Evolutionary conservation across 140 eudicot species (phyloP).

Genomic region (Anethum foeniculum): DNA sequence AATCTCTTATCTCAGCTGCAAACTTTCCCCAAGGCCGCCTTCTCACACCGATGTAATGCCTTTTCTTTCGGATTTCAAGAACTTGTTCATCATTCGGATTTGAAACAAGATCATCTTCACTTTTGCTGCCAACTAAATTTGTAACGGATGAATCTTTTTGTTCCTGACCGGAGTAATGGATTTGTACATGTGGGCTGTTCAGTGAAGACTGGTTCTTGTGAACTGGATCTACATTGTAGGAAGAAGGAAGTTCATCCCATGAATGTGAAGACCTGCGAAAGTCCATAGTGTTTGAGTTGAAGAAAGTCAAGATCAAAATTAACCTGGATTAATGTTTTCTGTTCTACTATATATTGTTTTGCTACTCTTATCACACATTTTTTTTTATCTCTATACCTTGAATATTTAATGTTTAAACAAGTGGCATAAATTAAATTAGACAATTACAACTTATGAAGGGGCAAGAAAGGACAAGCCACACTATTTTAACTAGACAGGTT

Average conservation of each 20-base stretch:
- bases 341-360: background rate
- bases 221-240: background rate
- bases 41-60: conserved; percentile 47
- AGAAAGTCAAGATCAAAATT: background rate
- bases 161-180: background rate
- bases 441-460: background rate
- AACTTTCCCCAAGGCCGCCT: conserved; percentile 53
- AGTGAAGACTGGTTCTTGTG: background rate
- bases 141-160: background rate
- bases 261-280: background rate
- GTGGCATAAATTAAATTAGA: background rate
- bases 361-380: background rate
- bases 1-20: conserved; percentile 55
- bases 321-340: background rate
- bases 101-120: background rate
- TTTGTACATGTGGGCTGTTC: background rate
- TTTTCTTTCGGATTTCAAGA: conserved; percentile 1
- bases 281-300: background rate
- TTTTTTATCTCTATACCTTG: background rate
- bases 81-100: conserved; percentile 8
- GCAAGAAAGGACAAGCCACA: background rate
- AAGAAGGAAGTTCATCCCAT: background rate
- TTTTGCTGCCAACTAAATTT: background rate
- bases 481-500: background rate
- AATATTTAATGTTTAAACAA: background rate